Percentiles rank a stretch among this genome's conserved stretches.
Conservation (phyloP, 1,284 basidiomycete genomes). For the Sutorius eximius region DNA sequence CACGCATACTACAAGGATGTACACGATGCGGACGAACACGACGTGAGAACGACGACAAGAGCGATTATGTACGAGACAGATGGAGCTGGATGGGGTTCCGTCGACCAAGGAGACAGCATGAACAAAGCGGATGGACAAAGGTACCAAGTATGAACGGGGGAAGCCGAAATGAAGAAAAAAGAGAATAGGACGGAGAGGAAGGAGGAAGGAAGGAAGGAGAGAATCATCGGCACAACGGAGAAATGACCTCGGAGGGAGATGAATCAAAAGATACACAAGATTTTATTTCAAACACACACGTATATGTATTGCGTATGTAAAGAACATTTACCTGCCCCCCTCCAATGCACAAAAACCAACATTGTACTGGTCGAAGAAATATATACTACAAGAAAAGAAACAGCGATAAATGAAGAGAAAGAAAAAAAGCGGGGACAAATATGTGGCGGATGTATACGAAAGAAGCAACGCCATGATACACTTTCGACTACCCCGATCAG, state of each 20-base stretch:
- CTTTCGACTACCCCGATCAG: constrained; percentile 8
- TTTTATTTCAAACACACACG: constrained; percentile 18
- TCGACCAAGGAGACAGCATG: constrained; percentile 1
- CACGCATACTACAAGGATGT: constrained; percentile 17
- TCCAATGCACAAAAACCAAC: constrained; percentile 26
- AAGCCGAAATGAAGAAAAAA: not conserved
- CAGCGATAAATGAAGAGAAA: constrained; percentile 30
- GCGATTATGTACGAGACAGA: not conserved
- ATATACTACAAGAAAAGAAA: constrained; percentile 35
- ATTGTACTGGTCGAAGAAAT: constrained; percentile 27
- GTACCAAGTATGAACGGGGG: not conserved
- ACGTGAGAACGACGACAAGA: not conserved
- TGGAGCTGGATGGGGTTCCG: not conserved
- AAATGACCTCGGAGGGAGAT: not conserved
- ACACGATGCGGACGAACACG: constrained; percentile 2
- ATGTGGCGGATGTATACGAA: not conserved
- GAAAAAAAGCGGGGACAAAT: constrained; percentile 12
- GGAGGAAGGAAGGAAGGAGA: not conserved
- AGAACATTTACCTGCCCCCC: constrained; percentile 19
- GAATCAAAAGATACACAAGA: constrained; percentile 9
- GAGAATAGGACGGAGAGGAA: not conserved
- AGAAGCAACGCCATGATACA: not conserved
- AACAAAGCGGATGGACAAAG: constrained; percentile 1
- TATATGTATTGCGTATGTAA: constrained; percentile 23
- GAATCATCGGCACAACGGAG: not conserved